Percentiles rank a stretch among this genome's conserved stretches.
phyloP scores from a whole-genome alignment of 202 grass and related monocot species.

The Panicum hallii region DNA sequence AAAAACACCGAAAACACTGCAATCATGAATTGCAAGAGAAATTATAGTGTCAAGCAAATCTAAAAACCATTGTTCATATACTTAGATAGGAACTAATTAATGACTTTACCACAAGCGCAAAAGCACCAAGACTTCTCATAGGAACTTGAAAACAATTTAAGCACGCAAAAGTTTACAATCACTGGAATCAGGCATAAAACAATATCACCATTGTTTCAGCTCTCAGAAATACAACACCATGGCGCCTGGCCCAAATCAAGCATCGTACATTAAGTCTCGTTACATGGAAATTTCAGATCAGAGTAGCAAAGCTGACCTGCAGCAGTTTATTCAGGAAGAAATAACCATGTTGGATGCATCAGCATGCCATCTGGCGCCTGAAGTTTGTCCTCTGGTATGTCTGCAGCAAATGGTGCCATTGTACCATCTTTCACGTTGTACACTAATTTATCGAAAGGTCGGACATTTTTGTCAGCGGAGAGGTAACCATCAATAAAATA shows the following conservation, averaged over 20 bases:
- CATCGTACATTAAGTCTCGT: not conserved
- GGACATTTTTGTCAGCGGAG: not conserved
- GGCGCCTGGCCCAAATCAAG: not conserved
- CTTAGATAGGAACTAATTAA: no score
- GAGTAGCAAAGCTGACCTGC: not conserved
- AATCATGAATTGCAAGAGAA: no score
- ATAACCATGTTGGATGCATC: conserved; percentile 47
- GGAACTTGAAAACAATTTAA: not conserved
- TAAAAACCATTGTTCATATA: no score
- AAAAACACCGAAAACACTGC: no score
- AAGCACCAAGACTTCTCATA: not conserved
- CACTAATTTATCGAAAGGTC: conserved; percentile 28
- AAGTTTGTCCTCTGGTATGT: not conserved
- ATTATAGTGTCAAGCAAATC: no score
- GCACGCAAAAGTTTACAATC: not conserved
- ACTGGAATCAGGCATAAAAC: not conserved
- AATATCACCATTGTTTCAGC: not conserved
- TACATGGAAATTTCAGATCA: not conserved
- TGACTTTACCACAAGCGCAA: not conserved
- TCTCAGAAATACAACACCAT: conserved; percentile 23
- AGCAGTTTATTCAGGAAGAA: conserved; percentile 33
- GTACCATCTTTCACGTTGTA: conserved; percentile 43
- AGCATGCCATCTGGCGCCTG: not conserved
- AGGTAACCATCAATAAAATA: conserved; percentile 36
- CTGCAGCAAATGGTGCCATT: conserved; percentile 26